Percentiles rank a stretch among this genome's conserved stretches.
phyloP scores from a whole-genome alignment of 2,329 filamentous ascomycete species.

The Colletotrichum trifolii region DNA sequence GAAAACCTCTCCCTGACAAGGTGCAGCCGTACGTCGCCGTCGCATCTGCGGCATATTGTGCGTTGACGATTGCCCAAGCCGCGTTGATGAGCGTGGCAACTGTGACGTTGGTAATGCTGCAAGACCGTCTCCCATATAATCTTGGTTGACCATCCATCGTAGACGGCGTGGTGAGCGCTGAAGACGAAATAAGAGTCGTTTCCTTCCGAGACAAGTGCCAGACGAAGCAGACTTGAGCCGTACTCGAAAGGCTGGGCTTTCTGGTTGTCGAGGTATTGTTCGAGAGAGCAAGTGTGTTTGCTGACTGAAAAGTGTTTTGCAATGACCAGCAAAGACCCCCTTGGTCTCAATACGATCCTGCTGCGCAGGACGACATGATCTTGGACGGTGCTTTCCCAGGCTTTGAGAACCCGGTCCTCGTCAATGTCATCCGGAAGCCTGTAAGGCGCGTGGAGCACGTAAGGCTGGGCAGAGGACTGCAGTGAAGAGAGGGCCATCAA shows the following conservation, averaged over 20 bases:
- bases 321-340: slow-evolving; percentile 3
- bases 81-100: slow-evolving; percentile 40
- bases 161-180: slow-evolving; percentile 38
- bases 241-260: background rate
- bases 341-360: slow-evolving; percentile 31
- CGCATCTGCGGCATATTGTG: slow-evolving; percentile 47
- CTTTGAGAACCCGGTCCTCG: slow-evolving; percentile 30
- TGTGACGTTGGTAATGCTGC: slow-evolving; percentile 14
- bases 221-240: slow-evolving; percentile 24
- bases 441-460: slow-evolving; percentile 31
- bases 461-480: slow-evolving; percentile 32
- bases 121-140: slow-evolving; percentile 18
- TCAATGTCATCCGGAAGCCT: slow-evolving; percentile 24
- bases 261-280: slow-evolving; percentile 5
- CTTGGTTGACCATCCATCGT: slow-evolving; percentile 35
- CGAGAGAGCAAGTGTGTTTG: background rate
- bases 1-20: slow-evolving; percentile 43
- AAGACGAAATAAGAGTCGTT: slow-evolving; percentile 30
- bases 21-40: slow-evolving; percentile 43
- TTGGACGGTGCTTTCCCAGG: slow-evolving; percentile 37
- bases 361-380: slow-evolving; percentile 36
- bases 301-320: slow-evolving; percentile 4
- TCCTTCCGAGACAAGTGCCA: background rate
- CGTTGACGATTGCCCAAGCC: slow-evolving; percentile 47
- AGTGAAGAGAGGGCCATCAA: slow-evolving; percentile 37